Conservation (phyloP, 1,284 basidiomycete genomes). For the Taiwanofungus camphoratus region DNA sequence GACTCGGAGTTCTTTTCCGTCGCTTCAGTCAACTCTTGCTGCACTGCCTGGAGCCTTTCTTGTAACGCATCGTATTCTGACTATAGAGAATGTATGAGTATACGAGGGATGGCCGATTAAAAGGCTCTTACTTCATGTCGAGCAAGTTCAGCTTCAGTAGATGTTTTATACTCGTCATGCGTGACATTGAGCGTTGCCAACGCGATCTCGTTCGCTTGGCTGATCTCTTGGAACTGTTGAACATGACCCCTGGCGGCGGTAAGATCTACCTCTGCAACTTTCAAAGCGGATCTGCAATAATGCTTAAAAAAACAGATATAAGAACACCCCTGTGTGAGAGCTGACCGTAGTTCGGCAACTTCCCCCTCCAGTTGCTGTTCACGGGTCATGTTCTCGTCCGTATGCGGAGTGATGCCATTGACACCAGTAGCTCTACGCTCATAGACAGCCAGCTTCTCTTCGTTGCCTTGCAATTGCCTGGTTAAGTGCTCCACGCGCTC, state of each 20-base stretch:
- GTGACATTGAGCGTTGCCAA: constrained; percentile 64
- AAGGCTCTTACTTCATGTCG: constrained; percentile 53
- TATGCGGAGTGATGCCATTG: constrained; percentile 26
- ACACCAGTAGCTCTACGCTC: constrained; percentile 55
- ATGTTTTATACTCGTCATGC: constrained; percentile 73
- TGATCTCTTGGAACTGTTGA: constrained; percentile 81
- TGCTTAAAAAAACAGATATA: constrained; percentile 6
- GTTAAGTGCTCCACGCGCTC: constrained; percentile 69
- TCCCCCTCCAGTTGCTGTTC: constrained; percentile 83
- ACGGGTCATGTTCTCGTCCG: constrained; percentile 45
- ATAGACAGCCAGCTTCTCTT: constrained; percentile 83
- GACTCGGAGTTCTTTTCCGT: constrained; percentile 50
- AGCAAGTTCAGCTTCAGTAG: constrained; percentile 60
- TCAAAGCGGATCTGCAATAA: constrained; percentile 57
- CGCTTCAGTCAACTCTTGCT: constrained; percentile 52
- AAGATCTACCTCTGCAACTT: constrained; percentile 72
- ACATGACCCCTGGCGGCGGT: constrained; percentile 65
- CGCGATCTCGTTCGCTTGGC: constrained; percentile 75
- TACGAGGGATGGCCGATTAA: not conserved
- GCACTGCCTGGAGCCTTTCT: constrained; percentile 51
- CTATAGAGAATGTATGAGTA: constrained; percentile 32
- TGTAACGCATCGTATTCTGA: constrained; percentile 62
- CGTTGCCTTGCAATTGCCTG: constrained; percentile 67
- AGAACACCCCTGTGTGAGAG: constrained; percentile 7
- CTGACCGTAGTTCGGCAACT: constrained; percentile 77